A percentile compares a stretch with the other conserved stretches of the same genome.
Conservation (phyloP, 352 stramenopile genomes). For the Thalassiosira gravida region DNA sequence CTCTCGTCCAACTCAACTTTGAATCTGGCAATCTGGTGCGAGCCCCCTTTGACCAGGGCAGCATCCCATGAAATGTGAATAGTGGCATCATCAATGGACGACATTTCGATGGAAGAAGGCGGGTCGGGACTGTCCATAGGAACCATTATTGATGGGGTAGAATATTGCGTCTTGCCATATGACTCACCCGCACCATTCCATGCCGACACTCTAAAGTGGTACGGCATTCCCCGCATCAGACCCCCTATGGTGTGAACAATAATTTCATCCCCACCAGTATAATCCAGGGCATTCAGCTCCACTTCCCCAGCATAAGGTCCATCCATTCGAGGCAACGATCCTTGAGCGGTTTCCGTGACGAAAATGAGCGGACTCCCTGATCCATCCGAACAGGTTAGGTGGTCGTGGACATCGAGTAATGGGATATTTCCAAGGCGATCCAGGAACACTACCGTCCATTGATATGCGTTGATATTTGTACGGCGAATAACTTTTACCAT, state of each 20-base stretch:
- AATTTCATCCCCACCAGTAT: slow-evolving; percentile 53
- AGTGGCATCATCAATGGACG: slow-evolving; percentile 90
- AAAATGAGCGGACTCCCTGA: slow-evolving; percentile 51
- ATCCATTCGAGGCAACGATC: slow-evolving; percentile 87
- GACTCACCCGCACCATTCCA: slow-evolving; percentile 43
- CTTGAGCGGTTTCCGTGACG: slow-evolving; percentile 62
- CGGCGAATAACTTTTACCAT: slow-evolving; percentile 58
- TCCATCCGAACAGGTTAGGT: slow-evolving; percentile 57
- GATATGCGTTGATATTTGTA: slow-evolving; percentile 62
- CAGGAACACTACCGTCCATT: slow-evolving; percentile 78
- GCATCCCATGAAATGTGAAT: slow-evolving; percentile 87
- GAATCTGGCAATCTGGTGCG: slow-evolving; percentile 87
- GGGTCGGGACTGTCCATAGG: slow-evolving; percentile 40
- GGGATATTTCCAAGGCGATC: slow-evolving; percentile 68
- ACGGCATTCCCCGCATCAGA: slow-evolving; percentile 42
- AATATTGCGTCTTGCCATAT: slow-evolving; percentile 46
- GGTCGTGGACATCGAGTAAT: slow-evolving; percentile 58
- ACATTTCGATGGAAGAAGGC: slow-evolving; percentile 87
- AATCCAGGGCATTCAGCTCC: slow-evolving; percentile 68
- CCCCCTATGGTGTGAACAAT: slow-evolving; percentile 30
- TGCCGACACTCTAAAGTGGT: slow-evolving; percentile 55
- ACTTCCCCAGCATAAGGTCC: slow-evolving; percentile 83
- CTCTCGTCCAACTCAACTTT: slow-evolving; percentile 87
- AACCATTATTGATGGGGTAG: slow-evolving; percentile 34
- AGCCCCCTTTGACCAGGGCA: slow-evolving; percentile 87